Percentiles rank a stretch among this genome's conserved stretches.
phyloP scores from a whole-genome alignment of 768 basidiomycete species.

The Leucocoprinus birnbaumii region DNA sequence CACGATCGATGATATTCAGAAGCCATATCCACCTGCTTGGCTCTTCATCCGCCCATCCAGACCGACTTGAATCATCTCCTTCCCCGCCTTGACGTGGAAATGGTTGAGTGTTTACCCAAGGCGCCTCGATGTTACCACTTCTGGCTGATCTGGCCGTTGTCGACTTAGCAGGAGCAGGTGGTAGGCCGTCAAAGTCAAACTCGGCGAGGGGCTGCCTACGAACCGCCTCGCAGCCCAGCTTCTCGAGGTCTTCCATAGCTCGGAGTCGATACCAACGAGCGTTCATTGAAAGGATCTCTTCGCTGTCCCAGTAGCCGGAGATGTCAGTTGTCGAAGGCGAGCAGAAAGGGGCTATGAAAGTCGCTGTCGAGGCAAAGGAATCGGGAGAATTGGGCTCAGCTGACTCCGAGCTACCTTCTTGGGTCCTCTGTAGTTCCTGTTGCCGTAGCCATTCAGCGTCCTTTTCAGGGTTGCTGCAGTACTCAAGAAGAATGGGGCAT shows the following conservation, averaged over 20 bases:
- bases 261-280: conserved; percentile 6
- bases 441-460: conserved; percentile 7
- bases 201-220: conserved; percentile 13
- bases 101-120: background rate
- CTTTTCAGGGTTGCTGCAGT: conserved; percentile 3
- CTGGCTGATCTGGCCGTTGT: background rate
- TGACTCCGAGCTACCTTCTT: background rate
- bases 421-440: conserved; percentile 8
- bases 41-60: background rate
- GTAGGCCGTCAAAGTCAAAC: conserved; percentile 48
- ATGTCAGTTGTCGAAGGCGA: conserved; percentile 16
- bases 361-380: conserved; percentile 37
- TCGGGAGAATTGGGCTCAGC: conserved; percentile 10
- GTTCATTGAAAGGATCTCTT: conserved; percentile 5
- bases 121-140: background rate
- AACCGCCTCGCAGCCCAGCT: background rate
- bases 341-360: conserved; percentile 49
- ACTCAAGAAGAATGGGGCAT: conserved; percentile 7
- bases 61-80: background rate
- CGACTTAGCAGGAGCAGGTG: conserved; percentile 19
- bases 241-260: conserved; percentile 12
- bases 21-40: conserved; percentile 7
- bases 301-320: conserved; percentile 8
- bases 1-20: conserved; percentile 32
- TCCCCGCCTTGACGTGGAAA: background rate